A percentile compares a stretch with the other conserved stretches of the same genome.
phyloP scores from a whole-genome alignment of 2,329 filamentous ascomycete genomes.

The Lachnellula occidentalis region DNA sequence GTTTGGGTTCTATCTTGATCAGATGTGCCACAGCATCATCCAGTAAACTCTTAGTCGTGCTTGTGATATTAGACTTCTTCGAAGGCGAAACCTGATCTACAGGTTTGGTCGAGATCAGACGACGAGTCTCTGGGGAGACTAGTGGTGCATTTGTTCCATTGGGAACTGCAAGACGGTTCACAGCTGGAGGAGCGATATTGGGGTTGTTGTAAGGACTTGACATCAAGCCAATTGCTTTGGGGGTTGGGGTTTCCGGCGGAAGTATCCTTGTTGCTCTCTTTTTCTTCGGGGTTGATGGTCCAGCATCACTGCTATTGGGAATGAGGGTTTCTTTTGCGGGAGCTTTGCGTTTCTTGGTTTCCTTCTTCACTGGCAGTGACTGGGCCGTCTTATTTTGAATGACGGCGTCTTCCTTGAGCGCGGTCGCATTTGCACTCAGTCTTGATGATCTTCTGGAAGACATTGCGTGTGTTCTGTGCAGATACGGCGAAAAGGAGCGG shows the following conservation, averaged over 20 bases:
- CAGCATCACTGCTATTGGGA: conserved; percentile 6
- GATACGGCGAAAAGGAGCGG: neutral
- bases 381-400: neutral
- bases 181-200: conserved; percentile 21
- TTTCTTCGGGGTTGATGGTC: conserved; percentile 26
- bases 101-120: conserved; percentile 50
- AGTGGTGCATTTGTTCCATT: conserved; percentile 63
- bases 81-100: conserved; percentile 51
- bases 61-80: conserved; percentile 34
- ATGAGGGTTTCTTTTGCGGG: conserved; percentile 13
- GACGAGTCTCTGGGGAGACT: conserved; percentile 65
- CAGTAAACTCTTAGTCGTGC: conserved; percentile 66
- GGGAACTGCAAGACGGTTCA: conserved; percentile 54
- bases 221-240: conserved; percentile 43
- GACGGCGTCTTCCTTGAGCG: conserved; percentile 7
- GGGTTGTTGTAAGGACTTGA: conserved; percentile 38
- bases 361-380: conserved; percentile 12
- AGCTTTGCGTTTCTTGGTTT: conserved; percentile 24
- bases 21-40: conserved; percentile 72
- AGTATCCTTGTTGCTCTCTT: conserved; percentile 15
- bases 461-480: conserved; percentile 16
- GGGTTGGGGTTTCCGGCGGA: conserved; percentile 42
- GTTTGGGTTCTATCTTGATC: conserved; percentile 63
- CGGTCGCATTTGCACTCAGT: conserved; percentile 17
- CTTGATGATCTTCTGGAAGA: conserved; percentile 27